Evolutionary conservation across 805 yeast species (phyloP), one percentile per base, ranked within the genome.

Genomic region (Teunomyces panamensis): DNA sequence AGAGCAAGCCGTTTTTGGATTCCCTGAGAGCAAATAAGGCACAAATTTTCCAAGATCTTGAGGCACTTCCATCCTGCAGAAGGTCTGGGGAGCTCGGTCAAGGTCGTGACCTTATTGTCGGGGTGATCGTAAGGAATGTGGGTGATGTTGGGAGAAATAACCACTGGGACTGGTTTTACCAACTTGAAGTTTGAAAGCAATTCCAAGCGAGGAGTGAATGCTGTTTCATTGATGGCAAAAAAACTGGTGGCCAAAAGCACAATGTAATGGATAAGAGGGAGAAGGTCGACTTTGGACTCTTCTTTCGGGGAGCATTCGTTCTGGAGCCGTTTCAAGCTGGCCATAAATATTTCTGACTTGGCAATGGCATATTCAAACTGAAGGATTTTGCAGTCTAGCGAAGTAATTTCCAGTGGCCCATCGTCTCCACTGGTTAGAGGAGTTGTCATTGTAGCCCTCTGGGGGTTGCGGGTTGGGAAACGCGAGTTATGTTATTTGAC

Each of bases 321-420:
- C 27, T 44, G 43, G 9, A 75, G 50, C 1, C 57, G 43, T 20
- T 54, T 61, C n/a, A 77, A 54, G 20, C 70, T 59, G 13, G 69
- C 60, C 3, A 65, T 49, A 41, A 77, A 59, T 30, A 64, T 62
- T 32, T 67, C 67, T 24, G 83, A 56, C 56, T 82, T 83, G 47
- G 64, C 58, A 2, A 77, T 65, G 8, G 82, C 78, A 55, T 80
- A 80, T 47, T 74, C 76, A 60, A 78, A 85, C 59, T 85, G 87
- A 3, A 84, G 62, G 17, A 81, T 69, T 50, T 77, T 76, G 10
- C 82, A 79, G 53, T 84, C 89, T 42, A 75, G 66, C 1, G 78
- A 67, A 28, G 49, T 48, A 33, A 53, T 51, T 32, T 30, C 39
- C 9, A 10, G 11, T 2, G 50, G 53, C 5, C 43, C 43, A 9